A percentile compares a stretch with the other conserved stretches of the same genome.
phyloP scores from a whole-genome alignment of 805 yeast genomes.

The Ogataea neopini region DNA sequence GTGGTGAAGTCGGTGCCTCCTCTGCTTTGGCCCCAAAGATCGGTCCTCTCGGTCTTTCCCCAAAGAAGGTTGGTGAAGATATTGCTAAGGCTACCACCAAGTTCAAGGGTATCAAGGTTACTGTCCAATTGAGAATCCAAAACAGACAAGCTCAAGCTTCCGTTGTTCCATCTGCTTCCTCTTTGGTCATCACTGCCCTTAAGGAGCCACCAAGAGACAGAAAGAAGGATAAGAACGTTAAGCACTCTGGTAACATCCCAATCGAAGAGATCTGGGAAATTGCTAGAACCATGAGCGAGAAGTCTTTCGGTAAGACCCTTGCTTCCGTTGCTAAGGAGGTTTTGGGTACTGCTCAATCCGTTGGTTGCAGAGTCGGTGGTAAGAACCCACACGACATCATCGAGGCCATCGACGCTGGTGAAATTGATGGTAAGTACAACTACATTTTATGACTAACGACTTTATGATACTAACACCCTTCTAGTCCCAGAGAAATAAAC shows the following conservation, averaged over 20 bases:
- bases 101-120: constrained; percentile 99
- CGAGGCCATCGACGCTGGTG: constrained; percentile 98
- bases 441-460: background rate
- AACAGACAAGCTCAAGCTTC: constrained; percentile 99
- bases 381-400: constrained; percentile 99
- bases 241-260: constrained; percentile 98
- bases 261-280: constrained; percentile 94
- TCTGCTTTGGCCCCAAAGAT: constrained; percentile 99
- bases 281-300: constrained; percentile 96
- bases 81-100: constrained; percentile 99
- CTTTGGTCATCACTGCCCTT: constrained; percentile 97
- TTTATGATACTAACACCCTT: constrained; percentile 1
- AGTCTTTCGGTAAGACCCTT: constrained; percentile 96
- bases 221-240: constrained; percentile 99
- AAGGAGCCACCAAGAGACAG: constrained; percentile 99
- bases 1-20: constrained; percentile 99
- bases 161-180: constrained; percentile 99
- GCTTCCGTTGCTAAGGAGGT: constrained; percentile 98
- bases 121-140: constrained; percentile 97
- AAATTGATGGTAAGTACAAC: constrained; percentile 66
- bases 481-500: constrained; percentile 71
- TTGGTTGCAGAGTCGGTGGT: constrained; percentile 99
- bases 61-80: constrained; percentile 99
- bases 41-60: constrained; percentile 99
- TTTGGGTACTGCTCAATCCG: constrained; percentile 99